Percentiles rank a stretch among this genome's conserved stretches.
phyloP scores from a whole-genome alignment of 169 alveolate genomes.

The Perkinsus chesapeaki region DNA sequence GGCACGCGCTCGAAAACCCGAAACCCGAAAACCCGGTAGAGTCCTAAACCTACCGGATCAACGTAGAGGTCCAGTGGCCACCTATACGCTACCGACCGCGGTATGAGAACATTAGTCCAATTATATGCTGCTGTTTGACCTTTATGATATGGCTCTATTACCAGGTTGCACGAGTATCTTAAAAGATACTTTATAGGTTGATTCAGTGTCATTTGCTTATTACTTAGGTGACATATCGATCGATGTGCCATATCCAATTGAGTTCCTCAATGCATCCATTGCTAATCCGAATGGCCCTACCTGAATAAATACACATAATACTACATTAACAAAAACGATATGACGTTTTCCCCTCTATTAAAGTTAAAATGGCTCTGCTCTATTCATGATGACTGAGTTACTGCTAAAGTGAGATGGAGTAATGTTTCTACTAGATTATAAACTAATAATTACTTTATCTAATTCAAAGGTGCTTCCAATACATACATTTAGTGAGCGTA shows the following conservation, averaged over 20 bases:
- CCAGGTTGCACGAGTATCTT: background rate
- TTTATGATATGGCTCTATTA: background rate
- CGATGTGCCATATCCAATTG: background rate
- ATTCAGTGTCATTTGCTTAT: background rate
- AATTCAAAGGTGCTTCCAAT: no score
- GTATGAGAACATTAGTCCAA: background rate
- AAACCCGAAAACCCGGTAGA: no score
- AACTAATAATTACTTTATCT: no score
- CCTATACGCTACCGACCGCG: background rate
- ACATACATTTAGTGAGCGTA: no score
- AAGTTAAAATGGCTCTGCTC: no score
- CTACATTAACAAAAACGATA: background rate
- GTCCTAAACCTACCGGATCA: background rate
- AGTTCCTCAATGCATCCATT: background rate
- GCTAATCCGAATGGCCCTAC: background rate
- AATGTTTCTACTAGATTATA: no score
- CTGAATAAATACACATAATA: background rate
- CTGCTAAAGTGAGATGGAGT: no score
- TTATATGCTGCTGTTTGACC: background rate
- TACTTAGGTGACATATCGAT: background rate
- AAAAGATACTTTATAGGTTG: background rate
- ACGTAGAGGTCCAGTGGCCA: background rate
- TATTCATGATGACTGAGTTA: no score
- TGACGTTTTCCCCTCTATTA: no score
- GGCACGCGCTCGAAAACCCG: no score